Evolutionary conservation across 768 basidiomycete species (phyloP).

Genomic region (Suillus discolor): DNA sequence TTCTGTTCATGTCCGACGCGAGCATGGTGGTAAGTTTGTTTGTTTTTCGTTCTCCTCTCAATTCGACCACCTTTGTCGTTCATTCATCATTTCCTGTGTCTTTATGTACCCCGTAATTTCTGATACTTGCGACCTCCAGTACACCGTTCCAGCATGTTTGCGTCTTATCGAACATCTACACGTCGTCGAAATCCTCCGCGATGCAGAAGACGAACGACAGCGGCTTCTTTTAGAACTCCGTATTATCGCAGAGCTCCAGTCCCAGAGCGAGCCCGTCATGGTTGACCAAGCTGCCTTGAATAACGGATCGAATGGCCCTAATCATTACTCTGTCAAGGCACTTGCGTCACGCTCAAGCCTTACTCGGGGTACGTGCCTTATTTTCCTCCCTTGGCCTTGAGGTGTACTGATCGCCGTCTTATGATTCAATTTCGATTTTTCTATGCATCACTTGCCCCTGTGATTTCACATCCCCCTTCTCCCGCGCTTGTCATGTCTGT

Average conservation of each 20-base stretch:
- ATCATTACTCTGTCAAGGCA: not conserved
- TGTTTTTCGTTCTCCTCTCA: constrained; percentile 3
- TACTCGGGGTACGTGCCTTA: constrained; percentile 11
- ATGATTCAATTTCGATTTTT: not conserved
- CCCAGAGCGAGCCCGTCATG: not conserved
- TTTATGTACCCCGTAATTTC: not conserved
- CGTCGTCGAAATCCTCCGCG: constrained; percentile 68
- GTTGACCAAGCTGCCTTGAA: not conserved
- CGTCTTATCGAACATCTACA: constrained; percentile 74
- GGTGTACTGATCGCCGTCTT: not conserved
- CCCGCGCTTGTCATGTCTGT: constrained; percentile 27
- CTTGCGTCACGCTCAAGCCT: not conserved
- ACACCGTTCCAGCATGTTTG: constrained; percentile 75
- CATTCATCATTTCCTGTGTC: not conserved
- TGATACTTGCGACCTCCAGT: constrained; percentile 38
- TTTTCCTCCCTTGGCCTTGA: not conserved
- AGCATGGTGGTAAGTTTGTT: constrained; percentile 59
- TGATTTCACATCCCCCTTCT: not conserved
- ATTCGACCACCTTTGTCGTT: not conserved
- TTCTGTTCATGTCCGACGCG: constrained; percentile 74
- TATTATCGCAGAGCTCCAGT: not conserved
- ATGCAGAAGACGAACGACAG: constrained; percentile 48
- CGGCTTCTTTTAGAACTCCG: constrained; percentile 48
- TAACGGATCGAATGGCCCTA: not conserved
- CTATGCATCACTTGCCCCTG: not conserved